These are phyloP conservation scores for Paraconiothyrium sp. DNA, from an alignment of 2,329 filamentous ascomycete genomes.

Conservation along the genomic window DNA sequence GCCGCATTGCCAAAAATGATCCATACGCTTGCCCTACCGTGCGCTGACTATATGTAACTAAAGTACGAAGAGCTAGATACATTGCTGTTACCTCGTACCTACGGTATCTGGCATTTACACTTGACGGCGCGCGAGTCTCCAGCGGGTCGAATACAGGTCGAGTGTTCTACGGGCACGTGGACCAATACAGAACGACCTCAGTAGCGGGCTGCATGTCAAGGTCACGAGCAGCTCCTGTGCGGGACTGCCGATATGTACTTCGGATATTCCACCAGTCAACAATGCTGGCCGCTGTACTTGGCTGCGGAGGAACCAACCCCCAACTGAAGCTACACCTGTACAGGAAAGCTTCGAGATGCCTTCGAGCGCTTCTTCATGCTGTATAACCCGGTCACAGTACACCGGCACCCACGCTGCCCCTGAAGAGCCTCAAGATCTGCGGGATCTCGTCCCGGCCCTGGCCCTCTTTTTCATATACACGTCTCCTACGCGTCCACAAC, in stretches of 20 bases:
- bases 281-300: constrained; percentile 14
- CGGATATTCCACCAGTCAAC: constrained; percentile 24
- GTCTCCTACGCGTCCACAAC: constrained; percentile 7
- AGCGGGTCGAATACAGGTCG: neutral
- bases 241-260: neutral
- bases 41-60: too few relatives aligned
- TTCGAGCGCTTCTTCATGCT: neutral
- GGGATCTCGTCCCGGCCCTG: constrained; percentile 22
- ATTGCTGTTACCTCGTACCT: neutral
- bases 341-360: constrained; percentile 22
- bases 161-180: neutral
- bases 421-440: constrained; percentile 18
- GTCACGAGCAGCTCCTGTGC: constrained; percentile 9
- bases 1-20: neutral
- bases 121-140: neutral
- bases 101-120: neutral
- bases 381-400: constrained; percentile 1
- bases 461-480: constrained; percentile 17
- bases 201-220: neutral
- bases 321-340: constrained; percentile 18
- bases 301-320: neutral
- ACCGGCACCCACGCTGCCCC: constrained; percentile 11
- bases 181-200: constrained; percentile 1
- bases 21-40: neutral
- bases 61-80: too few relatives aligned